Base-by-base conservation (phyloP, 208 protist species). In the Leishmania major region DNA sequence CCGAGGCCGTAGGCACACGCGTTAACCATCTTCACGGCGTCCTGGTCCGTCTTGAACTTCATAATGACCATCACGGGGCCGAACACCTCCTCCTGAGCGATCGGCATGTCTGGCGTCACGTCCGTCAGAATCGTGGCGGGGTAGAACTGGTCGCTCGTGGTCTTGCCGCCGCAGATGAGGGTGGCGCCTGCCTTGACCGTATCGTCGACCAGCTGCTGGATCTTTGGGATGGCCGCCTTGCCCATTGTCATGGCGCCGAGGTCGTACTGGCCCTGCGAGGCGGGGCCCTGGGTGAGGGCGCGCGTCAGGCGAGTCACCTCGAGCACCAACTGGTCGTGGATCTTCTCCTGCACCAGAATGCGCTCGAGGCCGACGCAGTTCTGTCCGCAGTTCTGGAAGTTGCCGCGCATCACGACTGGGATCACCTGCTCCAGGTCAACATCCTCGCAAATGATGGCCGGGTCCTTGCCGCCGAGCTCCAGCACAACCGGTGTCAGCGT, bases 401-500 rank as follows among this genome's bases (percentile, higher is more conserved):
- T 94, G 59, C 96, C 94, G 55, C 95, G 90, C 91, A 99, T 94
- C 71, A 98, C 89, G 57, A 98, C 88, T 15, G 95, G 93, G 22
- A 98, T 75, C 10, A 98, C 89, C 81, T 98, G 92, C n/a, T 95
- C 91, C 60, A 98, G 80, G 83, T 99, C 92, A 67, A 90, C 93
- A 80, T 98, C 95, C 59, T 98, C 93, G 86, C 89, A 96, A 67
- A 99, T 88, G 28, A 99, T 89, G 45, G 94, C 93, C 8, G 98
- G 94, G 84, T 99, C 97, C 87, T 99, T 99, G 72, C 98, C 98
- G 80, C 98, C 98, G 43, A 99, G 92, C 87, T 99, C 97, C 25
- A 99, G 91, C 75, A 98, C 94, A 22, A 99, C 94, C 28, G 97
- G 97, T 11, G 95, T 98, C 74, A 99, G 90, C 62, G 90, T 98